Evolutionary conservation across 139 green algal species (phyloP).

Genomic region (Chara braunii): DNA sequence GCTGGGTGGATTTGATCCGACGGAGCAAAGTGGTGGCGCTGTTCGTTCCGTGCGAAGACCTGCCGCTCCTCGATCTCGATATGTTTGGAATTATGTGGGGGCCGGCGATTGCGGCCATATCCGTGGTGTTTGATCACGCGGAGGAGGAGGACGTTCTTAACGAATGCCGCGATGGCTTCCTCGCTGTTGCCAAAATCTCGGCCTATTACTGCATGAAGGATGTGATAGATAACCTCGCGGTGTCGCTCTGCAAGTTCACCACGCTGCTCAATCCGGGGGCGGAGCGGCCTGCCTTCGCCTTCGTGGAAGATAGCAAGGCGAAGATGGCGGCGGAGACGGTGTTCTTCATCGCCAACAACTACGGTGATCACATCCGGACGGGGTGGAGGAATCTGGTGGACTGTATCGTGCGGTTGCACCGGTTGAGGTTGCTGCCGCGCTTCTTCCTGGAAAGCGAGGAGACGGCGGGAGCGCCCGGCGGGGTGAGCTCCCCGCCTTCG

Average conservation of each 20-base stretch:
- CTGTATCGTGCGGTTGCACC: slow-evolving; percentile 70
- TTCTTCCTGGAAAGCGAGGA: neutral
- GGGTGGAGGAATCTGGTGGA: slow-evolving; percentile 84
- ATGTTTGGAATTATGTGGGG: slow-evolving; percentile 87
- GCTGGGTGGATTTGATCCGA: slow-evolving; percentile 56
- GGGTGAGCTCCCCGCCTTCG: no score
- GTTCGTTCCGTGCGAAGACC: slow-evolving; percentile 34
- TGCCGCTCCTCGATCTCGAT: slow-evolving; percentile 59
- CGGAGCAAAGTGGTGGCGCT: slow-evolving; percentile 25
- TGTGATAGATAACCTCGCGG: slow-evolving; percentile 47
- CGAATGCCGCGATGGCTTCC: slow-evolving; percentile 51
- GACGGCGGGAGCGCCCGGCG: no score
- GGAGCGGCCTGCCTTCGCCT: slow-evolving; percentile 50
- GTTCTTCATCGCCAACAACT: slow-evolving; percentile 66
- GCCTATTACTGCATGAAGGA: slow-evolving; percentile 50
- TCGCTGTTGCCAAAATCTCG: slow-evolving; percentile 46
- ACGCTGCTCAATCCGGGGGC: slow-evolving; percentile 46
- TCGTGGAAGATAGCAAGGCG: slow-evolving; percentile 64
- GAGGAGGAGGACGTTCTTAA: slow-evolving; percentile 47
- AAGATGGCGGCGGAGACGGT: slow-evolving; percentile 60
- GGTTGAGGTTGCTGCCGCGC: slow-evolving; percentile 63
- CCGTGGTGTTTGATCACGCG: slow-evolving; percentile 77
- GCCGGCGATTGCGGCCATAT: slow-evolving; percentile 78
- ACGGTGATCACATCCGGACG: slow-evolving; percentile 69
- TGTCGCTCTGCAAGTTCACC: slow-evolving; percentile 67